These are phyloP conservation scores for Karstenula rhodostoma DNA, from an alignment of 2,329 filamentous ascomycete species.

Conservation along the genomic window DNA sequence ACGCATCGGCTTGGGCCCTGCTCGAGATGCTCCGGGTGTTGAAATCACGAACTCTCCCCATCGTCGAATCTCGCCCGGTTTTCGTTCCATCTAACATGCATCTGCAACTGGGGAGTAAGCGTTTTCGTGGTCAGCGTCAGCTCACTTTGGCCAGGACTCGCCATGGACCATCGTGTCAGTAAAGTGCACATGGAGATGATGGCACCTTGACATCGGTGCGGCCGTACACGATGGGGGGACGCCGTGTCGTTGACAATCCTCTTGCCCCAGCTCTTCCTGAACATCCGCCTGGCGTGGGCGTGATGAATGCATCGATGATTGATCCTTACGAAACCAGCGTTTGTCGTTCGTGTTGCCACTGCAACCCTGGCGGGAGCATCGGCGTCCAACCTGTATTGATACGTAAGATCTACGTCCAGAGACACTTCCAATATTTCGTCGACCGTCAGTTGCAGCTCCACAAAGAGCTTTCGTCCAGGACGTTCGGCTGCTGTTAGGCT, in stretches of 20 bases:
- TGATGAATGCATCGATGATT: too few species aligned
- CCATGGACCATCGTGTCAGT: neutral
- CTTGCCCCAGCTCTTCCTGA: too few species aligned
- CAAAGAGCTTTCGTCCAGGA: neutral
- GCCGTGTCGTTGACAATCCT: too few species aligned
- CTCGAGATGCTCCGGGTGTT: neutral
- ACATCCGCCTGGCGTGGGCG: too few species aligned
- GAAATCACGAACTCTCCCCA: too few species aligned
- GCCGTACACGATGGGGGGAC: too few species aligned
- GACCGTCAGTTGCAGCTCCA: neutral
- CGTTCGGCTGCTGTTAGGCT: neutral
- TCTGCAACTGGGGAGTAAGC: neutral
- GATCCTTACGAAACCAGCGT: neutral
- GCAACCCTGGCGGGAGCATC: too few species aligned
- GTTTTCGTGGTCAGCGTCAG: neutral
- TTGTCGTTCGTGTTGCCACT: neutral
- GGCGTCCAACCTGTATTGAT: neutral
- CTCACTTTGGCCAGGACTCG: too few species aligned
- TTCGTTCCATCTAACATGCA: neutral
- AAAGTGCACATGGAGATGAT: too few species aligned
- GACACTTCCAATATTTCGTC: neutral
- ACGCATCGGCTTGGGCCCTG: neutral
- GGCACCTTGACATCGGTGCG: too few species aligned
- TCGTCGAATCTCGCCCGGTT: too few species aligned
- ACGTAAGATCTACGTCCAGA: neutral